Conservation (phyloP, 768 basidiomycete species). For the Mycena latifolia region DNA sequence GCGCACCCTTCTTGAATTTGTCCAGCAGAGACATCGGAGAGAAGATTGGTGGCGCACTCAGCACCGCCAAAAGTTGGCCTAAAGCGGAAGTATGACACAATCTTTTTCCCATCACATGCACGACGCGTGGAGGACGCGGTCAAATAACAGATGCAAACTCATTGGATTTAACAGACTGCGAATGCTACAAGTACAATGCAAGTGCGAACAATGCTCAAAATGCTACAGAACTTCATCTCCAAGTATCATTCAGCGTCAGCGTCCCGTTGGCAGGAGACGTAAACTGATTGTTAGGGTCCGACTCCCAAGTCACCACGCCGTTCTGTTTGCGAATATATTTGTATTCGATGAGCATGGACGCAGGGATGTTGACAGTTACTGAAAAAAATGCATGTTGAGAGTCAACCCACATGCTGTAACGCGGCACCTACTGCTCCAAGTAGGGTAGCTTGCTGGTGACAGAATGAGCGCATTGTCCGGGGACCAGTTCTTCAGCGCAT, state of each 20-base stretch:
- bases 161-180: no score
- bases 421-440: constrained; percentile 70
- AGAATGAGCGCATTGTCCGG: constrained; percentile 67
- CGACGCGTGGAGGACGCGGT: no score
- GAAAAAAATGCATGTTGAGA: not conserved
- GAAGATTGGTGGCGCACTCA: not conserved
- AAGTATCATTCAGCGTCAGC: constrained; percentile 8
- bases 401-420: not conserved
- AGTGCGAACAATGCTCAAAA: no score
- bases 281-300: constrained; percentile 69
- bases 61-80: not conserved
- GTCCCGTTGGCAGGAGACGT: constrained; percentile 61
- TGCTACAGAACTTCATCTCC: constrained; percentile 7
- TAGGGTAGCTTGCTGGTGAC: constrained; percentile 71
- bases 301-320: constrained; percentile 73
- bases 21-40: constrained; percentile 69
- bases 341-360: constrained; percentile 68
- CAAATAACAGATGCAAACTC: no score
- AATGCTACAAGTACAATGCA: no score
- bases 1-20: constrained; percentile 84
- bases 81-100: constrained; percentile 7
- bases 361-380: constrained; percentile 75
- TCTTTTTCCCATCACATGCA: not conserved
- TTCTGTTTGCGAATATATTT: constrained; percentile 76
- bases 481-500: constrained; percentile 71